Conservation (phyloP, 179 eudicot genomes). For the Patellifolia procumbens region DNA sequence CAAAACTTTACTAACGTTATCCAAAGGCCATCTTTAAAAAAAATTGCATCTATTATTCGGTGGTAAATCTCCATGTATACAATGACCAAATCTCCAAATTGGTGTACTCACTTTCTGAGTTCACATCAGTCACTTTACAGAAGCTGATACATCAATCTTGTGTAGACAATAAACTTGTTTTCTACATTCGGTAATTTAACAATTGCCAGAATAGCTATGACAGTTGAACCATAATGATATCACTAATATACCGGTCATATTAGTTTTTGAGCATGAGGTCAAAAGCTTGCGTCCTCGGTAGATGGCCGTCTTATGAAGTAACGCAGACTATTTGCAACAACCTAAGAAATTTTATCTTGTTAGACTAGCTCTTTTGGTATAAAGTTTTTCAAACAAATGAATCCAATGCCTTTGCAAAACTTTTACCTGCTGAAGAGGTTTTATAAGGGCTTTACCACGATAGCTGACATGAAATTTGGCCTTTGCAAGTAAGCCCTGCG, state of each 20-base stretch:
- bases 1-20: too few relatives aligned
- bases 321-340: constrained; percentile 78
- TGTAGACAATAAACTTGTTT: constrained; percentile 13
- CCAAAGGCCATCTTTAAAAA: too few relatives aligned
- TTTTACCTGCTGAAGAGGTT: constrained; percentile 88
- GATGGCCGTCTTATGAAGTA: constrained; percentile 86
- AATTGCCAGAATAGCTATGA: constrained; percentile 10
- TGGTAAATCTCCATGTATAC: not conserved
- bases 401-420: not conserved
- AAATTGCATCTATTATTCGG: too few relatives aligned
- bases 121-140: constrained; percentile 25
- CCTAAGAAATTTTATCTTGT: constrained; percentile 43
- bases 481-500: constrained; percentile 86
- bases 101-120: not conserved
- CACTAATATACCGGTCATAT: constrained; percentile 16
- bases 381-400: constrained; percentile 8
- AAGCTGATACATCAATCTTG: constrained; percentile 26
- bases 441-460: constrained; percentile 66
- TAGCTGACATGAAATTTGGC: constrained; percentile 95
- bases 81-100: not conserved
- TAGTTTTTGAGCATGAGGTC: constrained; percentile 23
- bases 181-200: constrained; percentile 20
- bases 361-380: not conserved
- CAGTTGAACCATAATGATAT: constrained; percentile 12
- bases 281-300: constrained; percentile 93